Conservation (phyloP, 495 filamentous ascomycete genomes). For the Immersiella caudata region DNA sequence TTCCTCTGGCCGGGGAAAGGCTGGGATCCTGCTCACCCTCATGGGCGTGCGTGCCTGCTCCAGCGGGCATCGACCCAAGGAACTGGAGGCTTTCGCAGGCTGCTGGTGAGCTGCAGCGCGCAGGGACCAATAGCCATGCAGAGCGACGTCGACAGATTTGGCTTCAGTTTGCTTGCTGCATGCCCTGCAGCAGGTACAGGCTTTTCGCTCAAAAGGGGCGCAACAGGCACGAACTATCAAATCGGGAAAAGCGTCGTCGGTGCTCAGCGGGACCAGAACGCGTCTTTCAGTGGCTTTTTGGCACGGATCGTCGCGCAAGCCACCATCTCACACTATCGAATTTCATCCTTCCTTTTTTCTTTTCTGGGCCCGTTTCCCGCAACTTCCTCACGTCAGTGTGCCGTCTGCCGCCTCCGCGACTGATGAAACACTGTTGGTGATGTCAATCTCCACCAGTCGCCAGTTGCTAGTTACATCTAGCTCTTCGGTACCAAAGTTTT, state of each 20-base stretch:
- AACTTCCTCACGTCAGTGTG: not conserved
- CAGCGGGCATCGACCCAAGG: not conserved
- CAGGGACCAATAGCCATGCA: not conserved
- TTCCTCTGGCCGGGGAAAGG: not conserved
- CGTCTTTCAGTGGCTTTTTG: not conserved
- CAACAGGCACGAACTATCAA: not conserved
- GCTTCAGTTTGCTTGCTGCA: not conserved
- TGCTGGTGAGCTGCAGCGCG: not conserved
- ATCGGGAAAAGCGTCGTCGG: not conserved
- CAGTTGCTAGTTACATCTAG: not conserved
- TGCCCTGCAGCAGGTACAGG: not conserved
- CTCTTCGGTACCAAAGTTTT: not conserved
- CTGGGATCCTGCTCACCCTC: not conserved
- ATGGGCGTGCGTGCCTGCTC: not conserved
- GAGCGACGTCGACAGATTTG: not conserved
- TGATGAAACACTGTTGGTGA: constrained; percentile 9
- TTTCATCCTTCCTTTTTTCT: not conserved
- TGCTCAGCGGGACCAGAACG: not conserved
- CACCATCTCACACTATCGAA: constrained; percentile 11
- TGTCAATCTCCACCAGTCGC: constrained; percentile 1
- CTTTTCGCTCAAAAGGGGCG: not conserved
- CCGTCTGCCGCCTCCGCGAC: constrained; percentile 7
- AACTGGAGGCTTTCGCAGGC: not conserved
- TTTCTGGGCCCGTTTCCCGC: not conserved
- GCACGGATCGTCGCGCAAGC: constrained; percentile 3